Evolutionary conservation across 2,329 filamentous ascomycete genomes (phyloP).

Genomic region (Cyanodermella asteris): DNA sequence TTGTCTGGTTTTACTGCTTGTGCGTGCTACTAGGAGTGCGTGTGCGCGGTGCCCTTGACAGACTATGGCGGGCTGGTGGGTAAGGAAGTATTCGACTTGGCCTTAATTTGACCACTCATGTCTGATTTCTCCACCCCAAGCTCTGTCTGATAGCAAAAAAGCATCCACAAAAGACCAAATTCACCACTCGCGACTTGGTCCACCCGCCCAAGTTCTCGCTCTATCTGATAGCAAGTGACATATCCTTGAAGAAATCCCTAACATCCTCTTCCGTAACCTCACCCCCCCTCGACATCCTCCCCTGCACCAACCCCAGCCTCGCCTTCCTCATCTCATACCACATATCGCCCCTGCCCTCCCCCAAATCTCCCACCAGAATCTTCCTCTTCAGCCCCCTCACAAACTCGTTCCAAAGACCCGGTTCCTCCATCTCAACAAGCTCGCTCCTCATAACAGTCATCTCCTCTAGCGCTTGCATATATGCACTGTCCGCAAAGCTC

Average conservation of each 20-base stretch:
- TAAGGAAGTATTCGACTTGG: too few relatives aligned
- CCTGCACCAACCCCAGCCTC: constrained; percentile 52
- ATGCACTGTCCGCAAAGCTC: constrained; percentile 55
- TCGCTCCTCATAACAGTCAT: constrained; percentile 60
- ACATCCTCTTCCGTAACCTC: constrained; percentile 49
- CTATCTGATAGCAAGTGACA: too few relatives aligned
- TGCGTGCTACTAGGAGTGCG: too few relatives aligned
- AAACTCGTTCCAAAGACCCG: constrained; percentile 54
- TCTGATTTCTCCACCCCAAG: too few relatives aligned
- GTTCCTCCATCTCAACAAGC: constrained; percentile 53
- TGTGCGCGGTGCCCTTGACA: too few relatives aligned
- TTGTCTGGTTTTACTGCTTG: too few relatives aligned
- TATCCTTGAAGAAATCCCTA: constrained; percentile 28
- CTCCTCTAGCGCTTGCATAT: constrained; percentile 53
- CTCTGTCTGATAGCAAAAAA: too few relatives aligned
- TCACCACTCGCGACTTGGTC: too few relatives aligned
- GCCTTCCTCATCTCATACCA: constrained; percentile 53
- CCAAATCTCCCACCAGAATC: constrained; percentile 45
- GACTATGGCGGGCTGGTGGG: too few relatives aligned
- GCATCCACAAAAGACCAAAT: too few relatives aligned
- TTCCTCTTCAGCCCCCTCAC: constrained; percentile 49
- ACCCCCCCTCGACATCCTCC: constrained; percentile 38
- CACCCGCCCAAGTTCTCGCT: too few relatives aligned
- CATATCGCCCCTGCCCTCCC: constrained; percentile 59
- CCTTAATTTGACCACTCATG: too few relatives aligned